phyloP scores from a whole-genome alignment of 345 rosid species.

The Syzygium jambos region DNA sequence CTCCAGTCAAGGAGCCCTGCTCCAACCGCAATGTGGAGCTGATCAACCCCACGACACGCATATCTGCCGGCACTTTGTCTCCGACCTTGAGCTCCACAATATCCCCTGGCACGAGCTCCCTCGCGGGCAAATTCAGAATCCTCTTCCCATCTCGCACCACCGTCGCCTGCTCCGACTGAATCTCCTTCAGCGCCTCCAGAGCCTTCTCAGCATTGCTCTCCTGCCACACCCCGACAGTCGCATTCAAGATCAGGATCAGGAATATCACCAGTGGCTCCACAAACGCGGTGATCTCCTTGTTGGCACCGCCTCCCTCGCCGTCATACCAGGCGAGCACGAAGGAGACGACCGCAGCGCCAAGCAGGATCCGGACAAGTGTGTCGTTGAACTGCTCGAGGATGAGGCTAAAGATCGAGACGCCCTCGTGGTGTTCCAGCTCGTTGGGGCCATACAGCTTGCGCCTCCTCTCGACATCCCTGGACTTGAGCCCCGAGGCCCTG shows the following conservation, averaged over 20 bases:
- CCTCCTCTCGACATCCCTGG: slow-evolving; percentile 28
- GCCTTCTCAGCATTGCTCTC: slow-evolving; percentile 72
- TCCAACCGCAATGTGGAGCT: slow-evolving; percentile 59
- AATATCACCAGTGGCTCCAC: slow-evolving; percentile 73
- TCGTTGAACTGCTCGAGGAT: slow-evolving; percentile 58
- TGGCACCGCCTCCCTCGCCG: slow-evolving; percentile 46
- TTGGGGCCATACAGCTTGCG: slow-evolving; percentile 37
- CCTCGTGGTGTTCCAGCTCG: slow-evolving; percentile 55
- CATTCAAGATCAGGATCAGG: slow-evolving; percentile 56
- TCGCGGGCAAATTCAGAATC: slow-evolving; percentile 26
- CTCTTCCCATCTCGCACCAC: slow-evolving; percentile 43
- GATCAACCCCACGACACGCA: slow-evolving; percentile 43
- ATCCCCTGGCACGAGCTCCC: slow-evolving; percentile 62
- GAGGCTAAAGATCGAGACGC: slow-evolving; percentile 37
- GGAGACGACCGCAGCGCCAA: slow-evolving; percentile 48
- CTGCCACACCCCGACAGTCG: slow-evolving; percentile 64
- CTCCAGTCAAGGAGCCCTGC: slow-evolving; percentile 69
- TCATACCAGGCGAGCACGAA: slow-evolving; percentile 59
- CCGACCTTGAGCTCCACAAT: slow-evolving; percentile 61
- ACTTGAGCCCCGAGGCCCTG: slow-evolving; percentile 23
- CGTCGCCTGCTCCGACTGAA: slow-evolving; percentile 58
- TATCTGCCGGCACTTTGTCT: slow-evolving; percentile 70
- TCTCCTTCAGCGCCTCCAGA: slow-evolving; percentile 56
- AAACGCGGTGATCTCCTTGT: slow-evolving; percentile 58
- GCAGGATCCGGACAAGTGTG: slow-evolving; percentile 47